Percentiles rank a stretch among this genome's conserved stretches.
Conservation (phyloP, 2,329 filamentous ascomycete genomes). For the Penicillium brasilianum region DNA sequence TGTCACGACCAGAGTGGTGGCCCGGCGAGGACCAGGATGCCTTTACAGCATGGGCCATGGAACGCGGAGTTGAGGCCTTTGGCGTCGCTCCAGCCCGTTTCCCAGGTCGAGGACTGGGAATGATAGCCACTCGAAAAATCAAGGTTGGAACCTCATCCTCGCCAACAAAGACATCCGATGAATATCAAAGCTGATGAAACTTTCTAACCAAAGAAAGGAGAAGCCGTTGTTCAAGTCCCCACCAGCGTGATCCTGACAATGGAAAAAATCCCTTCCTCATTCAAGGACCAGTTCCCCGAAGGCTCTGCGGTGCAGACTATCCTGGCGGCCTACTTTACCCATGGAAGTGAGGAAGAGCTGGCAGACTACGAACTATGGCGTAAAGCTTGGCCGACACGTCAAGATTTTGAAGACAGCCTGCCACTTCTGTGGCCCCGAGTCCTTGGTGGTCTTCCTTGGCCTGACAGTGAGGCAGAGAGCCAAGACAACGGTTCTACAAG, state of each 20-base stretch:
- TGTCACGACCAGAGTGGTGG: slow-evolving; percentile 36
- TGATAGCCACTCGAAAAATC: slow-evolving; percentile 71
- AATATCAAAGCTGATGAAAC: not conserved
- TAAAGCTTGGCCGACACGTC: slow-evolving; percentile 67
- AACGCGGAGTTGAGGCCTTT: slow-evolving; percentile 68
- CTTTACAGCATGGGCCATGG: slow-evolving; percentile 71
- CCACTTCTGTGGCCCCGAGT: slow-evolving; percentile 60
- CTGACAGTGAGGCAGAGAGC: slow-evolving; percentile 32
- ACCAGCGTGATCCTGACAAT: slow-evolving; percentile 66
- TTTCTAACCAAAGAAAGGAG: slow-evolving; percentile 55
- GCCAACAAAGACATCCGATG: not conserved
- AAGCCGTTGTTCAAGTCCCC: slow-evolving; percentile 70
- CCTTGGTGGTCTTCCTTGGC: slow-evolving; percentile 44
- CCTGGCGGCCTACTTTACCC: slow-evolving; percentile 70
- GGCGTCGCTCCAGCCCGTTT: slow-evolving; percentile 71
- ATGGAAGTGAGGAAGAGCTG: slow-evolving; percentile 53
- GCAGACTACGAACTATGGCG: slow-evolving; percentile 63
- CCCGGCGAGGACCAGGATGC: slow-evolving; percentile 50
- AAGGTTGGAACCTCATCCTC: slow-evolving; percentile 55
- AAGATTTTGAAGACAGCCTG: slow-evolving; percentile 64
- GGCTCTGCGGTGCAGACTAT: slow-evolving; percentile 71
- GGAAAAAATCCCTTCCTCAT: slow-evolving; percentile 61
- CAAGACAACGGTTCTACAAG: not conserved
- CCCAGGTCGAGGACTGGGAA: slow-evolving; percentile 75
- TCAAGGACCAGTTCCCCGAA: slow-evolving; percentile 59